A percentile compares a stretch with the other conserved stretches of the same genome.
Conservation (phyloP, 2,329 filamentous ascomycete species). For the Blastomyces percursus region DNA sequence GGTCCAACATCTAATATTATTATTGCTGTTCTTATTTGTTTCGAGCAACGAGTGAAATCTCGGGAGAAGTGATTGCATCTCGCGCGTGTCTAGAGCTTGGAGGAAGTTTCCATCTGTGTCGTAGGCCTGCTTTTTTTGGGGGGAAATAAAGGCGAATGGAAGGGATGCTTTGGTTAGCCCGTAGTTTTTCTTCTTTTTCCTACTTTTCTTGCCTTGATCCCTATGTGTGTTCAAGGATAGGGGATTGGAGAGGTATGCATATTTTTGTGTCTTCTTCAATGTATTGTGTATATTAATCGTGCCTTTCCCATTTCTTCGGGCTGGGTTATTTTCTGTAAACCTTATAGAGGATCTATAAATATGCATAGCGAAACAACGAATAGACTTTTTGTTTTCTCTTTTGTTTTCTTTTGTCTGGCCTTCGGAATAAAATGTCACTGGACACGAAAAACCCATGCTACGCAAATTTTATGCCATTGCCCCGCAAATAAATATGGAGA, state of each 20-base stretch:
- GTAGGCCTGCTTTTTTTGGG: slow-evolving; percentile 36
- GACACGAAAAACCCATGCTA: too few species aligned
- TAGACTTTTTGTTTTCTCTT: too few species aligned
- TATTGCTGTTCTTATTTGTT: too few species aligned
- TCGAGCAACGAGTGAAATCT: slow-evolving; percentile 32
- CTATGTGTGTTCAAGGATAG: too few species aligned
- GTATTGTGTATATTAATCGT: not conserved
- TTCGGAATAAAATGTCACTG: too few species aligned
- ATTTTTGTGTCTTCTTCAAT: not conserved
- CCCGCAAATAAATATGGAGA: too few species aligned
- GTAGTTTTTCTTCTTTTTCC: not conserved
- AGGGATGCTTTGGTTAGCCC: not conserved
- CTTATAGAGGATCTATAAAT: too few species aligned
- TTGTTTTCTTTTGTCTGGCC: too few species aligned
- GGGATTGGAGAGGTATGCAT: not conserved
- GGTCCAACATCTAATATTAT: not conserved
- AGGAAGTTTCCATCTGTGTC: slow-evolving; percentile 58
- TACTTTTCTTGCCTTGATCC: not conserved
- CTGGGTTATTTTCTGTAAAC: not conserved
- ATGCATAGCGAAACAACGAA: too few species aligned
- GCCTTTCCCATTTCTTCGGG: not conserved
- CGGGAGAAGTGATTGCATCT: slow-evolving; percentile 44
- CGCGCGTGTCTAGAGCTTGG: slow-evolving; percentile 50
- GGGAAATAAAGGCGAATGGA: too few species aligned
- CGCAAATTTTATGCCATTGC: too few species aligned